Percentiles rank a stretch among this genome's conserved stretches.
These are phyloP conservation scores for Calonectria honghensis DNA, from an alignment of 2,329 filamentous ascomycete genomes.

Conservation along the genomic window DNA sequence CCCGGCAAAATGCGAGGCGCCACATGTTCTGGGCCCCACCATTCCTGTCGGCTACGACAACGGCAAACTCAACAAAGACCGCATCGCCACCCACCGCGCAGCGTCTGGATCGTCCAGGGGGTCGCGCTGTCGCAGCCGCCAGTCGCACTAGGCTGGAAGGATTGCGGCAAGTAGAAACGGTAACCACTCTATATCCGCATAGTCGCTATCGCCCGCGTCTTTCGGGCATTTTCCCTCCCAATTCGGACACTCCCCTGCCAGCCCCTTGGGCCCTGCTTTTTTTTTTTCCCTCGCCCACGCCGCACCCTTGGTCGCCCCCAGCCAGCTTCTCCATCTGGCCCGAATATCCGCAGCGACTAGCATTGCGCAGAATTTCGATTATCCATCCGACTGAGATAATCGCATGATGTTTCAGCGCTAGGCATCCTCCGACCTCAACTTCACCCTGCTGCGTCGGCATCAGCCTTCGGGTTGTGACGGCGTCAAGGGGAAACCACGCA, in stretches of 20 bases:
- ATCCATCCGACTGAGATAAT: slow-evolving; percentile 20
- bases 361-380: slow-evolving; percentile 21
- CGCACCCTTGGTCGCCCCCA: neutral
- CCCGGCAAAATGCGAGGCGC: slow-evolving; percentile 29
- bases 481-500: neutral
- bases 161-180: slow-evolving; percentile 22
- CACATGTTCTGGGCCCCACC: slow-evolving; percentile 24
- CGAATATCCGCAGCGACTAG: slow-evolving; percentile 22
- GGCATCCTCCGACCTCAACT: slow-evolving; percentile 18
- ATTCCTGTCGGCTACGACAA: slow-evolving; percentile 17
- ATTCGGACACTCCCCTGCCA: neutral
- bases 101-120: neutral
- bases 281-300: neutral
- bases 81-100: slow-evolving; percentile 13
- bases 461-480: slow-evolving; percentile 14
- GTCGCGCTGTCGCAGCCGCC: neutral
- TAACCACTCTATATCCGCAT: slow-evolving; percentile 23
- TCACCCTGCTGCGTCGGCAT: neutral
- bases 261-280: neutral
- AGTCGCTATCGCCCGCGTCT: neutral
- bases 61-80: slow-evolving; percentile 31
- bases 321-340: slow-evolving; percentile 1
- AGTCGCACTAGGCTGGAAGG: slow-evolving; percentile 1
- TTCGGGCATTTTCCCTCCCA: neutral
- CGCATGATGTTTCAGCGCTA: slow-evolving; percentile 16